Evolutionary conservation across 2,329 filamentous ascomycete genomes (phyloP).

Genomic region (Myriosclerotinia curreyana): DNA sequence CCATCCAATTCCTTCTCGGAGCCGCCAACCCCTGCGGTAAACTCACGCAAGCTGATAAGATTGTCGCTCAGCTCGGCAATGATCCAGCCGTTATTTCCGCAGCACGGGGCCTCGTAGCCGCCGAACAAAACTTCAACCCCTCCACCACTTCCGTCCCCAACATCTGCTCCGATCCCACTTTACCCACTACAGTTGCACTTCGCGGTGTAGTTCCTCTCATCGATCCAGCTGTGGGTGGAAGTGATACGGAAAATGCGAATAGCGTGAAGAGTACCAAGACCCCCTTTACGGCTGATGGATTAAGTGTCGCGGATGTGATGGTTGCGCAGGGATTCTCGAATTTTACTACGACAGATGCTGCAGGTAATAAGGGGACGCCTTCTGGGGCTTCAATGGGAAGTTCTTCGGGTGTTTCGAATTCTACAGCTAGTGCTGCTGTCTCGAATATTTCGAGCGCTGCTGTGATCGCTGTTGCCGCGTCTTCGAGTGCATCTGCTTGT

Average conservation of each 20-base stretch:
- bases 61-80: conserved; percentile 58
- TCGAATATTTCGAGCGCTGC: conserved; percentile 19
- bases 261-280: conserved; percentile 50
- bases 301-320: conserved; percentile 64
- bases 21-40: conserved; percentile 65
- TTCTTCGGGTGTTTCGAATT: neutral
- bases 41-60: conserved; percentile 61
- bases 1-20: conserved; percentile 60
- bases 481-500: conserved; percentile 23
- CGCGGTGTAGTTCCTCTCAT: conserved; percentile 66
- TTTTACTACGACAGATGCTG: conserved; percentile 48
- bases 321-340: conserved; percentile 60
- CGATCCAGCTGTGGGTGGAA: conserved; percentile 59
- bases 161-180: conserved; percentile 60
- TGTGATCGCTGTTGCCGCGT: conserved; percentile 22
- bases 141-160: conserved; percentile 57
- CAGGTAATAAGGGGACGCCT: conserved; percentile 41
- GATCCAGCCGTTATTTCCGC: conserved; percentile 59
- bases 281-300: conserved; percentile 58
- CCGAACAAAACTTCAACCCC: conserved; percentile 73
- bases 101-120: conserved; percentile 60
- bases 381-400: conserved; percentile 30
- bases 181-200: conserved; percentile 59
- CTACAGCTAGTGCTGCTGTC: neutral
- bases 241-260: conserved; percentile 58